Conservation (phyloP, 108 stramenopile species). For the Cylindrotheca closterium region DNA sequence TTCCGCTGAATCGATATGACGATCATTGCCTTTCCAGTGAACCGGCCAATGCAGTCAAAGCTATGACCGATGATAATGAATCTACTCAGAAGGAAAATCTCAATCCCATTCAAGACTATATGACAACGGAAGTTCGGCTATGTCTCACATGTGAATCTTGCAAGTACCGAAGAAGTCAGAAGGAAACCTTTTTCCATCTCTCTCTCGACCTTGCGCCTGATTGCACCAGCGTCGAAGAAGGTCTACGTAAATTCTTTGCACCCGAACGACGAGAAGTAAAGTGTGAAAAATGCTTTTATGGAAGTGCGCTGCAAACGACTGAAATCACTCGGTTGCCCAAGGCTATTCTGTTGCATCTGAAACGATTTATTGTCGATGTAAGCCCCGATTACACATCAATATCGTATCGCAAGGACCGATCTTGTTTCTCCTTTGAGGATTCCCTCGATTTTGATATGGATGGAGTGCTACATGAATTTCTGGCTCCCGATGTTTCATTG, state of each 20-base stretch:
- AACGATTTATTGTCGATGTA: constrained; percentile 59
- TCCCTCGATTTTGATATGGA: constrained; percentile 21
- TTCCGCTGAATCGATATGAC: constrained; percentile 20
- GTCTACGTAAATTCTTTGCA: constrained; percentile 62
- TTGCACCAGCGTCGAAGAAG: constrained; percentile 36
- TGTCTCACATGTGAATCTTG: constrained; percentile 59
- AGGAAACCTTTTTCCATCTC: constrained; percentile 51
- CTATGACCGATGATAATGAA: not conserved
- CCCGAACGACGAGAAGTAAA: constrained; percentile 75
- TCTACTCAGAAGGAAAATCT: not conserved
- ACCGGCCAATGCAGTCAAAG: constrained; percentile 4
- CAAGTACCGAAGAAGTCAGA: constrained; percentile 47
- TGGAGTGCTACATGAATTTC: constrained; percentile 27
- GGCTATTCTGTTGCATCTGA: constrained; percentile 56
- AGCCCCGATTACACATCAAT: constrained; percentile 47
- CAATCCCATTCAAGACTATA: constrained; percentile 42
- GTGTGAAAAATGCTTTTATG: constrained; percentile 83
- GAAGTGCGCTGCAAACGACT: constrained; percentile 41
- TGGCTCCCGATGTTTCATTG: constrained; percentile 23
- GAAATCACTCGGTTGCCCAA: constrained; percentile 44
- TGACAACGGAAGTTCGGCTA: constrained; percentile 47
- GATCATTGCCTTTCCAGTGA: not conserved
- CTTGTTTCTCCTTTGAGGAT: constrained; percentile 34
- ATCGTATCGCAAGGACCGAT: constrained; percentile 54
- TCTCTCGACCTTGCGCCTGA: constrained; percentile 48